Conservation (phyloP, 2,329 filamentous ascomycete species). For the Diaporthe vaccinii region DNA sequence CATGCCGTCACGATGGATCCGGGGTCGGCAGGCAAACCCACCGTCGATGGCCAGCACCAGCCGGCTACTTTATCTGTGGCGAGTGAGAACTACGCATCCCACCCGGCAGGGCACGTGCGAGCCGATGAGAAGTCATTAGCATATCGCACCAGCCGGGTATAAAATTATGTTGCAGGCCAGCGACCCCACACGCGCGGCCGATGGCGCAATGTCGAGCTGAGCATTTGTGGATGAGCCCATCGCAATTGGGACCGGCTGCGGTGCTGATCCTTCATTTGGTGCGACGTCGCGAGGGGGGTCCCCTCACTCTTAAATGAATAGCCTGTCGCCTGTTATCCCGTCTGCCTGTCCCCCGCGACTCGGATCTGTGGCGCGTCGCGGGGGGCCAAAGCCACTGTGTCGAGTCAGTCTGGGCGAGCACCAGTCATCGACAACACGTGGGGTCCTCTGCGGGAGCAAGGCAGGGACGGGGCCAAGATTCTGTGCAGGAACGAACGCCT, state of each 20-base stretch:
- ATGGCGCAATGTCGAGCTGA: slow-evolving; percentile 32
- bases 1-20: slow-evolving; percentile 2
- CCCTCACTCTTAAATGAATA: slow-evolving; percentile 1
- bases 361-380: slow-evolving; percentile 3
- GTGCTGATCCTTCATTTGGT: slow-evolving; percentile 31
- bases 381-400: neutral
- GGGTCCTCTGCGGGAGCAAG: slow-evolving; percentile 8
- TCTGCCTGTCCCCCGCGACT: neutral
- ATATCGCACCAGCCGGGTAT: slow-evolving; percentile 10
- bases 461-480: neutral
- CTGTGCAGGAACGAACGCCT: neutral
- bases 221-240: slow-evolving; percentile 26
- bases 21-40: neutral
- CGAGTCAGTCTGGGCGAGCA: slow-evolving; percentile 14
- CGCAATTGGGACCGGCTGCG: slow-evolving; percentile 24
- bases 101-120: slow-evolving; percentile 12
- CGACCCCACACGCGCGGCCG: slow-evolving; percentile 1
- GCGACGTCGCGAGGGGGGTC: neutral
- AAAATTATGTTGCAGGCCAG: slow-evolving; percentile 5
- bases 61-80: neutral
- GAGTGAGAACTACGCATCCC: neutral
- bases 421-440: slow-evolving; percentile 3
- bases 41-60: neutral
- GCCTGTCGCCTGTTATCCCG: neutral
- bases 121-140: neutral